phyloP scores from a whole-genome alignment of 345 rosid genomes.

The Murraya koenigii region DNA sequence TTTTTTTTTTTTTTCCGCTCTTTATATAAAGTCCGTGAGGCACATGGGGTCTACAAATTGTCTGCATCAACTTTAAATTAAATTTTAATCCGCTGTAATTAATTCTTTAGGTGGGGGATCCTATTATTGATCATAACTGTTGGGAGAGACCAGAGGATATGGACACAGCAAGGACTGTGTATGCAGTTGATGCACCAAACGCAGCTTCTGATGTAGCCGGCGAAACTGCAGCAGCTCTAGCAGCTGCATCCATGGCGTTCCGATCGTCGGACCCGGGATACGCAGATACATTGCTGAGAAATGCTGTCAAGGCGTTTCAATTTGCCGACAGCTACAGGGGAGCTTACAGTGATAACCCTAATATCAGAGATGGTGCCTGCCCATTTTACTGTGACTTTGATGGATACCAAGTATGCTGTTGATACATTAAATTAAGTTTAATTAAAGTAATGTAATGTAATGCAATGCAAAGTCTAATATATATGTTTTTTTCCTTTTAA shows the following conservation, averaged over 20 bases:
- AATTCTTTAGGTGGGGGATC: constrained; percentile 78
- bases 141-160: constrained; percentile 99
- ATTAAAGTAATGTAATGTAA: neutral
- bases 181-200: constrained; percentile 76
- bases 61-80: neutral
- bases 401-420: constrained; percentile 67
- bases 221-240: constrained; percentile 84
- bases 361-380: constrained; percentile 69
- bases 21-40: neutral
- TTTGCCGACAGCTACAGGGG: constrained; percentile 82
- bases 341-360: constrained; percentile 81
- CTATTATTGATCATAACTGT: constrained; percentile 71
- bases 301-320: constrained; percentile 55
- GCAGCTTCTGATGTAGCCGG: constrained; percentile 92
- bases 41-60: neutral
- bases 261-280: constrained; percentile 76
- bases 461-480: neutral
- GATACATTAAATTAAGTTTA: neutral
- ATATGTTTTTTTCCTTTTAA: neutral
- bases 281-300: constrained; percentile 64
- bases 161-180: constrained; percentile 83
- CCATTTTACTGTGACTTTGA: constrained; percentile 95
- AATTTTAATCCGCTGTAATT: neutral
- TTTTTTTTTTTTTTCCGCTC: neutral
- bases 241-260: constrained; percentile 86